phyloP scores from a whole-genome alignment of 1,139 yeast species.

The Geotrichum australiense region DNA sequence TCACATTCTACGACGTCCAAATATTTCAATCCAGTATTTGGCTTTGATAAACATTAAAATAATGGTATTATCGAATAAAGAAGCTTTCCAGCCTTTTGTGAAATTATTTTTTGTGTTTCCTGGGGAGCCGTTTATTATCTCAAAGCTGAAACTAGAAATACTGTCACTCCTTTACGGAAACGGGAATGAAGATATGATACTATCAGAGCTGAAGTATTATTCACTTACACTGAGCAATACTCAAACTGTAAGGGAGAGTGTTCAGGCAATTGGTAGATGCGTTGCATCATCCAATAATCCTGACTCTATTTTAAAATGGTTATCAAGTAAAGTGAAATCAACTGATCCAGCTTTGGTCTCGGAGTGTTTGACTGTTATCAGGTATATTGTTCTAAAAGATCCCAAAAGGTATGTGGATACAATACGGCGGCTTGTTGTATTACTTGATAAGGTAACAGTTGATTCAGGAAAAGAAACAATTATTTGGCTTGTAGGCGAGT shows the following conservation, averaged over 20 bases:
- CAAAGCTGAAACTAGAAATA: slow-evolving; percentile 56
- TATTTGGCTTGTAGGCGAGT: slow-evolving; percentile 89
- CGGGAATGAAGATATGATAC: slow-evolving; percentile 44
- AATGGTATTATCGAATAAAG: slow-evolving; percentile 38
- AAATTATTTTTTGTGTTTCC: slow-evolving; percentile 56
- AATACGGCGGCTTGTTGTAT: slow-evolving; percentile 38
- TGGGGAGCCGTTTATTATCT: slow-evolving; percentile 43
- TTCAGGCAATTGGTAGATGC: slow-evolving; percentile 51
- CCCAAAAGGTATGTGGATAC: slow-evolving; percentile 40
- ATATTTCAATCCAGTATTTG: slow-evolving; percentile 29
- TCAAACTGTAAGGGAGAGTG: slow-evolving; percentile 45
- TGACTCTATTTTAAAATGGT: slow-evolving; percentile 39
- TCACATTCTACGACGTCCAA: slow-evolving; percentile 37
- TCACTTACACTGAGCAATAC: slow-evolving; percentile 41
- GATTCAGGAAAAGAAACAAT: slow-evolving; percentile 66
- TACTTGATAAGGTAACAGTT: slow-evolving; percentile 23
- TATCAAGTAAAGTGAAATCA: slow-evolving; percentile 38
- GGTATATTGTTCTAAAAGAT: slow-evolving; percentile 64
- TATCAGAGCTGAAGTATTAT: slow-evolving; percentile 64
- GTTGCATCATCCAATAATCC: slow-evolving; percentile 37
- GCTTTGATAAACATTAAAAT: slow-evolving; percentile 31
- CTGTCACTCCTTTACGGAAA: slow-evolving; percentile 52
- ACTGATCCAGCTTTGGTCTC: slow-evolving; percentile 38
- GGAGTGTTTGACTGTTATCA: slow-evolving; percentile 60
- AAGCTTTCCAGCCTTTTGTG: slow-evolving; percentile 43